Evolutionary conservation across 208 protist species (phyloP).

Genomic region (Acanthamoeba sp.): DNA sequence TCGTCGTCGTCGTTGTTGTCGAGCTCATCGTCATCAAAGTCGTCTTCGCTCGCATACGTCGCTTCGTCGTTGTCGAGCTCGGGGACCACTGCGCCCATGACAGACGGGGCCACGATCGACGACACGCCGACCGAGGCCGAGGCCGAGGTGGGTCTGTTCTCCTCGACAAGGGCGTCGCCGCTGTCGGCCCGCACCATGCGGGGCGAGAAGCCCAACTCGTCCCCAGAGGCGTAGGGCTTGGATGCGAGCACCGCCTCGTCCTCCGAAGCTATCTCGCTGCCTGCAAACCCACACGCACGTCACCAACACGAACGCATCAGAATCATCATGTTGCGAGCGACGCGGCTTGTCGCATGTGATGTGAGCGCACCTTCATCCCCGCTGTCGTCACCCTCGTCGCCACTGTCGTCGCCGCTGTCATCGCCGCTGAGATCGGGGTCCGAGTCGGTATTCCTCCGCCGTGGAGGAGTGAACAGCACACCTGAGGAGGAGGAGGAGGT

Average conservation of each 20-base stretch:
- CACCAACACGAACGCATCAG: neutral
- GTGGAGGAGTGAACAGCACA: neutral
- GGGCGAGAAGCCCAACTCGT: neutral
- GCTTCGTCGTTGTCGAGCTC: neutral
- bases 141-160: neutral
- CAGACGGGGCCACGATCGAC: neutral
- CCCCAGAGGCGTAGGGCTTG: neutral
- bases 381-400: constrained; percentile 30
- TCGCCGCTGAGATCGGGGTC: neutral
- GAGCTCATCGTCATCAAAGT: neutral
- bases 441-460: neutral
- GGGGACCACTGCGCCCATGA: neutral
- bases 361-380: neutral
- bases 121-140: neutral
- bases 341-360: neutral
- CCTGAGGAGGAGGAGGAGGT: neutral
- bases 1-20: neutral
- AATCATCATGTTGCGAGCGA: neutral
- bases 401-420: constrained; percentile 8
- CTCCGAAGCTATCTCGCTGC: neutral
- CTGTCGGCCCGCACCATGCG: constrained; percentile 8
- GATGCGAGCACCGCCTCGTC: neutral
- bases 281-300: neutral
- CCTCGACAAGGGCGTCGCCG: neutral
- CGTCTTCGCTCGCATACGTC: neutral